These are phyloP conservation scores for Fragaria vesca DNA, from an alignment of 306 rosid genomes.

Conservation along the genomic window DNA sequence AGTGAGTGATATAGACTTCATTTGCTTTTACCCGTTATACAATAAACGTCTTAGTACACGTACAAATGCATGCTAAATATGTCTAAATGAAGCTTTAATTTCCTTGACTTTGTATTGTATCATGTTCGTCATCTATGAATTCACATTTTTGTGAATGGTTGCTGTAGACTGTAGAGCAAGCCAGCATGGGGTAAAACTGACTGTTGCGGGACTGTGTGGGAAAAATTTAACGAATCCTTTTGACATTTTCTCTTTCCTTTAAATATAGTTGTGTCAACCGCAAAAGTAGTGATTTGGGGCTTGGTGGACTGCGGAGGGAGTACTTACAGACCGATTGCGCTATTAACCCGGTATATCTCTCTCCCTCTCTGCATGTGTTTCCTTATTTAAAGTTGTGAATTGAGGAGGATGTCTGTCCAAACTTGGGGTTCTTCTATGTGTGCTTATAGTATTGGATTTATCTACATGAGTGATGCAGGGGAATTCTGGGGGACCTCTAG, in stretches of 20 bases:
- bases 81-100: background rate
- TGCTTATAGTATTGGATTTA: background rate
- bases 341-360: constrained; percentile 49
- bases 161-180: too few relatives aligned
- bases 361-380: constrained; percentile 16
- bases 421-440: background rate
- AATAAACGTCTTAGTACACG: background rate
- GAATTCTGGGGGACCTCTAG: constrained; percentile 93
- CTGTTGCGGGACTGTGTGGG: background rate
- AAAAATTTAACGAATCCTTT: background rate
- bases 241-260: constrained; percentile 9
- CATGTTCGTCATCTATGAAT: background rate
- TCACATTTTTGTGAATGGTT: background rate
- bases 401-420: background rate
- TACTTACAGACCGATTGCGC: constrained; percentile 88
- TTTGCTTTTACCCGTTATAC: background rate
- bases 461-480: constrained; percentile 49
- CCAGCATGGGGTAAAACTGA: background rate
- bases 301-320: constrained; percentile 70
- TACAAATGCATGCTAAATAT: background rate
- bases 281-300: constrained; percentile 89
- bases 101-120: background rate
- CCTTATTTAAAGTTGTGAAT: background rate
- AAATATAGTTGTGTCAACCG: constrained; percentile 77
- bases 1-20: background rate